Conservation (phyloP, 306 rosid species). For the Casuarina cunninghamiana region DNA sequence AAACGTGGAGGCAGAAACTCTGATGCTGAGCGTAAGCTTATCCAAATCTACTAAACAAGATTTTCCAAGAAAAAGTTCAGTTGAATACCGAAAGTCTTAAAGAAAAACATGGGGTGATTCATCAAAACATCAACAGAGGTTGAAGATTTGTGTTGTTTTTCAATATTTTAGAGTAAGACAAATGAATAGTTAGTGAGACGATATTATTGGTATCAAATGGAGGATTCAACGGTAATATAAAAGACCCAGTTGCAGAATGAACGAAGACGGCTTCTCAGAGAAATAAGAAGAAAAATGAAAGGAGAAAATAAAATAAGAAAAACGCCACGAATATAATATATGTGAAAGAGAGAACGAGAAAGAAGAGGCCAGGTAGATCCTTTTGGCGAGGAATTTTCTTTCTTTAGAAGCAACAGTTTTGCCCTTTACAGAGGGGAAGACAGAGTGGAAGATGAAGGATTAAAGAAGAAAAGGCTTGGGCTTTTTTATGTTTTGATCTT, state of each 20-base stretch:
- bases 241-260: constrained; percentile 65
- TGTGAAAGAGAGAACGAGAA: constrained; percentile 7
- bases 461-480: constrained; percentile 19
- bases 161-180: background rate
- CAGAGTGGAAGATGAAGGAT: constrained; percentile 33
- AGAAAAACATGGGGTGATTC: constrained; percentile 14
- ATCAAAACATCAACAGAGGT: constrained; percentile 24
- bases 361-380: constrained; percentile 46
- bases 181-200: constrained; percentile 6
- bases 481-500: constrained; percentile 22
- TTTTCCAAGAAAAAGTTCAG: background rate
- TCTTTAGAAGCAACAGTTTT: constrained; percentile 26
- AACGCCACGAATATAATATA: constrained; percentile 20
- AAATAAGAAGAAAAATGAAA: background rate
- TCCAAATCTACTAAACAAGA: constrained; percentile 29
- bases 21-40: constrained; percentile 7
- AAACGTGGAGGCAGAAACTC: constrained; percentile 11
- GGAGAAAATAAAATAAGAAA: background rate
- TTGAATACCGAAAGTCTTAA: constrained; percentile 10
- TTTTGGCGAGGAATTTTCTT: constrained; percentile 30
- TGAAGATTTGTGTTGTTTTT: background rate
- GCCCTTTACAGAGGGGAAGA: constrained; percentile 48
- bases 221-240: constrained; percentile 61
- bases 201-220: constrained; percentile 27
- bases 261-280: constrained; percentile 52